Base-by-base conservation (phyloP, 1,139 yeast genomes). In the Spencermartinsiella ligniputridi region DNA sequence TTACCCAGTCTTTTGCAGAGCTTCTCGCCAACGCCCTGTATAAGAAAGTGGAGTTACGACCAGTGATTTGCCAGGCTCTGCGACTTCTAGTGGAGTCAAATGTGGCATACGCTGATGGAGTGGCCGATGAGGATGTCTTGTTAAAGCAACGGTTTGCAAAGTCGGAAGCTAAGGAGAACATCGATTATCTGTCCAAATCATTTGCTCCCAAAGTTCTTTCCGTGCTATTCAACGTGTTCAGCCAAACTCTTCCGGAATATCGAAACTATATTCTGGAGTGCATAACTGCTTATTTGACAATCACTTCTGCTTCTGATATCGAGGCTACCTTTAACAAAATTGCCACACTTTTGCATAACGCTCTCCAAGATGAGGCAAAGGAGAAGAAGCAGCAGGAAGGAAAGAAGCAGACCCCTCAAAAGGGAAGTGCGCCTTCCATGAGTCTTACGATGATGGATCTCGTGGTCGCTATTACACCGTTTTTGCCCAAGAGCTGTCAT, bases 401-500 rank as follows among this genome's bases (percentile, higher is more conserved):
- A 6, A 54, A 55, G 25, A 52, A 52, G 16, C 47, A 49, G 32
- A 56, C 57, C 44, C 62, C 62, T 19, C 56, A 65, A 50, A 67
- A 27, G 15, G 51, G 57, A 42, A 66, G 61, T 45, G 68, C 66
- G 15, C 67, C 70, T 34, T 74, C 82, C 2, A 70, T 86, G 55
- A 78, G 89, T 54, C 78, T 84, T 22, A 88, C 97, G 11, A 81
- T 92, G 86, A 76, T 92, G 83, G 98, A 94, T 62, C 74, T 92
- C 48, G 76, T 89, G 47, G 95, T 89, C 43, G 81, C 87, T 32
- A 84, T 92, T 86, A 76, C 92, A 21, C 83, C 85, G 54, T 86
- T 84, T 59, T 80, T 92, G 38, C 95, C 96, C 3, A 66, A 66
- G 38, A 64, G 81, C 2, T 77, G 85, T 3, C 85, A 87, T 62